Evolutionary conservation across 1,139 yeast species (phyloP), one percentile per base, ranked within the genome.

Genomic region (Taiozyma onychis): DNA sequence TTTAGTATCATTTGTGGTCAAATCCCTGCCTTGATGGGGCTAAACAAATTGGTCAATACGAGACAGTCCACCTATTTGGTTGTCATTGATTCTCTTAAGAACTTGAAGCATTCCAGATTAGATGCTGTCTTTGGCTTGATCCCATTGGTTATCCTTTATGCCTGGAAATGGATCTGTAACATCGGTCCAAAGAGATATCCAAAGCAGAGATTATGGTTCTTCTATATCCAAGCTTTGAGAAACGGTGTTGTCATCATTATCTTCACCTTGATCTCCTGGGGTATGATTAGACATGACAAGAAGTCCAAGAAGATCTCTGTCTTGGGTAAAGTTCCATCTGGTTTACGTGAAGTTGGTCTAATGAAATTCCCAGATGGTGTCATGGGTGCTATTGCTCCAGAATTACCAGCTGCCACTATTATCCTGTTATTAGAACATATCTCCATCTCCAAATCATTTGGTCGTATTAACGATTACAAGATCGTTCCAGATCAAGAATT

Each of bases 401-500:
- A 90, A 64, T 71, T 91, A 48, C 97, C 97, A 4, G 93, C 90
- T 39, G 85, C 96, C 14, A 79, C 84, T 32, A 85, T 91, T 57
- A 83, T 91, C 52, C 76, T 91, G 59, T 77, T 91, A 54, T 76
- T 91, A 59, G 97, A 91, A 69, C 98, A 91, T 67, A 90, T 91
- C 66, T 93, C 97, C 50, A 91, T 91, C 61, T 77, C 97, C 50
- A 91, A 90, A 68, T 88, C 97, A 4, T 91, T 91, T 65, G 98
- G 97, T 54, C 80, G 97, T 70, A 74, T 90, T 59, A 90, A 91
- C 65, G 96, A 88, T 66, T 91, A 91, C 70, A 88, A 88, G 63
- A 85, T 91, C 63, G 78, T 83, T 54, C 97, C 98, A 45, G 91
- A 91, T 70, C 98, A 91, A 72, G 98, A 91, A 67, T 78, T 91